Conservation (phyloP, 2,329 filamentous ascomycete genomes). For the Aspergillus fumigatiaffinis region DNA sequence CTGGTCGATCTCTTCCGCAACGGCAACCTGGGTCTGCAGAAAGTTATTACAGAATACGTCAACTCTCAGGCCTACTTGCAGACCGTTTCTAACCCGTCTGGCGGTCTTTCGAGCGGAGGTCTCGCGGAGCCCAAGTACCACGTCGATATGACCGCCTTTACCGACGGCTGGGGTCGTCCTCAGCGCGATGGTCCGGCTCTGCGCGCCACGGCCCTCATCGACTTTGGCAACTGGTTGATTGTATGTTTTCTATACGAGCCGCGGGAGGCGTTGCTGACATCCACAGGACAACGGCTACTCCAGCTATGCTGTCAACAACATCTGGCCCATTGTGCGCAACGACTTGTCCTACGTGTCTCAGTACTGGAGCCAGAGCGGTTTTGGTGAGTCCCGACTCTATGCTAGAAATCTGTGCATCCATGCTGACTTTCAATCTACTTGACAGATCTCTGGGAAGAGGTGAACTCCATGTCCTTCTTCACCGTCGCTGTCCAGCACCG, state of each 20-base stretch:
- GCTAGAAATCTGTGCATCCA: background rate
- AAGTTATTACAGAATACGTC: conserved; percentile 64
- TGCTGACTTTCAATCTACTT: background rate
- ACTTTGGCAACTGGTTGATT: conserved; percentile 69
- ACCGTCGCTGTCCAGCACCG: conserved; percentile 68
- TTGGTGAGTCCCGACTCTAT: conserved; percentile 38
- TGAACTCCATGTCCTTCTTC: conserved; percentile 74
- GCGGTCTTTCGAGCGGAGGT: conserved; percentile 47
- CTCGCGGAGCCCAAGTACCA: conserved; percentile 73
- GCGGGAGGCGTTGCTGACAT: background rate
- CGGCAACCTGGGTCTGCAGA: conserved; percentile 57
- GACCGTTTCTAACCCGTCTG: conserved; percentile 65
- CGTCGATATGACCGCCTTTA: conserved; percentile 61
- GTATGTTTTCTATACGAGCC: conserved; percentile 10
- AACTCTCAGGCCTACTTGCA: conserved; percentile 64
- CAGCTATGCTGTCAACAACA: conserved; percentile 50
- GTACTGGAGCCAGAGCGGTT: conserved; percentile 55
- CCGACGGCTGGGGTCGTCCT: conserved; percentile 66
- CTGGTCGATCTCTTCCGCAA: conserved; percentile 64
- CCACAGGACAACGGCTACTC: conserved; percentile 50
- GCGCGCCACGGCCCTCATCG: conserved; percentile 67
- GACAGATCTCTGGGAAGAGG: conserved; percentile 73
- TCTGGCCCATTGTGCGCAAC: conserved; percentile 73
- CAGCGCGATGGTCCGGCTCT: conserved; percentile 77
- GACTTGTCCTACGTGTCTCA: conserved; percentile 66